Evolutionary conservation across 352 stramenopile species (phyloP), one percentile per base, ranked within the genome.

Genomic region (Thalassiosira oceanica): DNA sequence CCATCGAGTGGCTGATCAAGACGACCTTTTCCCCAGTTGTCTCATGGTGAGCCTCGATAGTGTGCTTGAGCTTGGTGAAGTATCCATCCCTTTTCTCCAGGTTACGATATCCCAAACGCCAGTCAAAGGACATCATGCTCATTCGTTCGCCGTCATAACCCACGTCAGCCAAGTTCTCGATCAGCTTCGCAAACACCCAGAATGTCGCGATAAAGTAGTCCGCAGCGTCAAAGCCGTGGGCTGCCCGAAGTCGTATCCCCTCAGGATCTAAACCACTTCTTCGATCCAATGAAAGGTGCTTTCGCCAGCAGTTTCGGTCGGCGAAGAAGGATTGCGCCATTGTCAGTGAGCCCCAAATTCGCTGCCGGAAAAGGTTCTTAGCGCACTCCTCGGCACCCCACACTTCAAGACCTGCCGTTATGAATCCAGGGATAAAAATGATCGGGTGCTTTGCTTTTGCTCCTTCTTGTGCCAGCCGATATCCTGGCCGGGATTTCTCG

Each of bases 141-240:
- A 98, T 92, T 42, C 76, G 93, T 52, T 90, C 94, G 63, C 82
- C 90, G 84, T 96, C 94, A 62, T 97, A 97, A 41, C 93, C 94
- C 54, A 97, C 93, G 58, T 88, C 84, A 10, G 78, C 78, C 6
- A 91, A 56, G 69, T 89, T 89, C 48, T 89, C 80, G 50, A 91
- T 79, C 15, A 80, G 74, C 56, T 97, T 96, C 16, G 84, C 85
- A 93, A 93, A 98, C 28, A 98, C 93, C 94, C 93, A 97, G 83
- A 96, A 98, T 23, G 88, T 93, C 4, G 87, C 90, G 50, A 97
- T 95, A 43, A 98, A 87, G 58, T 96, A 97, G 65, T 98, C 95
- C 5, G 94, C 94, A 0, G 93, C 93, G 64, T 96, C 91, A 21
- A 97, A 89, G 0, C 94, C 94, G 42, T 87, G 86, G 8, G 94